Evolutionary conservation across 495 filamentous ascomycete species (phyloP).

Genomic region (Sporormia fimetaria): DNA sequence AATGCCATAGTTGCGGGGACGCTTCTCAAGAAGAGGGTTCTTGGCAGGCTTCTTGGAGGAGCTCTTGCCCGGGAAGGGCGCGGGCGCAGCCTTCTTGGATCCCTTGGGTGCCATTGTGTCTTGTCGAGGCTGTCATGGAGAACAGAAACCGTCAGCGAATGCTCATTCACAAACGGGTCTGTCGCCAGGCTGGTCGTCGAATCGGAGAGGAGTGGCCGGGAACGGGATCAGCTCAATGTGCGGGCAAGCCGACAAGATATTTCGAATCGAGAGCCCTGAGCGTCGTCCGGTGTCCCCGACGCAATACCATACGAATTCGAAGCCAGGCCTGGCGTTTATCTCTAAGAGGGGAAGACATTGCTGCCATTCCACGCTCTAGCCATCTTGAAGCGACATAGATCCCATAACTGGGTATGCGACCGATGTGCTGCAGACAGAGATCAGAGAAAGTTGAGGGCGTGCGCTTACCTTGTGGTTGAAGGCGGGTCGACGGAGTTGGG

Average conservation of each 20-base stretch:
- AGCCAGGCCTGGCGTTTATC: too few relatives aligned
- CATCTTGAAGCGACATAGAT: conserved; percentile 60
- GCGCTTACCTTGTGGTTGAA: conserved; percentile 17
- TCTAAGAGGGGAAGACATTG: conserved; percentile 60
- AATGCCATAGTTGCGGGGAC: conserved; percentile 93
- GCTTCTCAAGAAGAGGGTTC: conserved; percentile 99
- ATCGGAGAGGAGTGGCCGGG: too few relatives aligned
- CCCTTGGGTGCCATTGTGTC: conserved; percentile 33
- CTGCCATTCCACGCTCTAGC: conserved; percentile 64
- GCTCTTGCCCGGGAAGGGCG: conserved; percentile 91
- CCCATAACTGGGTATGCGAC: conserved; percentile 26
- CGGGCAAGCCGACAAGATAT: too few relatives aligned
- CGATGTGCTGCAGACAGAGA: conserved; percentile 5
- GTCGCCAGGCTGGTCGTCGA: conserved; percentile 32
- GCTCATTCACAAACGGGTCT: conserved; percentile 60
- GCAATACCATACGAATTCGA: too few relatives aligned
- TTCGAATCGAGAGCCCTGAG: too few relatives aligned
- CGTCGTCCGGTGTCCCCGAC: too few relatives aligned
- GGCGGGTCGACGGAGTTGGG: conserved; percentile 9
- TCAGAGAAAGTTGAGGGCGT: conserved; percentile 1
- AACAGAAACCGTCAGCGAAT: conserved; percentile 86
- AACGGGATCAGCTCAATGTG: too few relatives aligned
- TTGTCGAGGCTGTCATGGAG: conserved; percentile 99
- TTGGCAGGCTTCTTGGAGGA: conserved; percentile 80
- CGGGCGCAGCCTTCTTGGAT: conserved; percentile 81